phyloP scores from a whole-genome alignment of 1,284 basidiomycete genomes.

The Ganoderma lingzhi region DNA sequence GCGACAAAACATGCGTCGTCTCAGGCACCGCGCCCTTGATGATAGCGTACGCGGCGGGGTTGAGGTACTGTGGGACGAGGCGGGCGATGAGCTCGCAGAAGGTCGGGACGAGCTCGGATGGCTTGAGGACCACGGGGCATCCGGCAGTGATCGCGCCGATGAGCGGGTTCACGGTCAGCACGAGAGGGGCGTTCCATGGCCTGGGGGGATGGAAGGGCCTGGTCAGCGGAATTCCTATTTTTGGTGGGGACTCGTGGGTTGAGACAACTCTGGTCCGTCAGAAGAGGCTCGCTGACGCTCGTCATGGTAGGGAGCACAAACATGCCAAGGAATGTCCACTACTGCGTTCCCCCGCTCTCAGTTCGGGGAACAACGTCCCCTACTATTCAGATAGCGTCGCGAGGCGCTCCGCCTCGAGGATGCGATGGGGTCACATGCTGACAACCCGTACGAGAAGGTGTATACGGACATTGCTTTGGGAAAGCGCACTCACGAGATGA shows the following conservation, averaged over 20 bases:
- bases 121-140: constrained; percentile 66
- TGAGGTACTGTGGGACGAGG: constrained; percentile 71
- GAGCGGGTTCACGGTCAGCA: constrained; percentile 58
- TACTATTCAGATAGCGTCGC: too few relatives aligned
- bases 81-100: constrained; percentile 60
- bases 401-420: background rate
- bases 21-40: constrained; percentile 68
- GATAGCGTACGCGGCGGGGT: constrained; percentile 54
- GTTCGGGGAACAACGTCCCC: too few relatives aligned
- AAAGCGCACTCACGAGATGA: constrained; percentile 45
- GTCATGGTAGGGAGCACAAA: background rate
- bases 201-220: constrained; percentile 34
- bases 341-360: too few relatives aligned
- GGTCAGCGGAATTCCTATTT: constrained; percentile 14
- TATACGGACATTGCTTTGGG: background rate
- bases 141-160: constrained; percentile 71
- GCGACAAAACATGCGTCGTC: constrained; percentile 57
- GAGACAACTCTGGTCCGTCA: background rate
- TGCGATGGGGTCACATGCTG: background rate
- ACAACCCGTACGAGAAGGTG: background rate
- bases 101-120: constrained; percentile 65
- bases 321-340: background rate
- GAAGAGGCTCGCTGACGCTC: background rate
- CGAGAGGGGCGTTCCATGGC: constrained; percentile 65
- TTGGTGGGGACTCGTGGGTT: background rate